phyloP scores from a whole-genome alignment of 2,329 filamentous ascomycete species.

The Phaeosphaeria sp. region DNA sequence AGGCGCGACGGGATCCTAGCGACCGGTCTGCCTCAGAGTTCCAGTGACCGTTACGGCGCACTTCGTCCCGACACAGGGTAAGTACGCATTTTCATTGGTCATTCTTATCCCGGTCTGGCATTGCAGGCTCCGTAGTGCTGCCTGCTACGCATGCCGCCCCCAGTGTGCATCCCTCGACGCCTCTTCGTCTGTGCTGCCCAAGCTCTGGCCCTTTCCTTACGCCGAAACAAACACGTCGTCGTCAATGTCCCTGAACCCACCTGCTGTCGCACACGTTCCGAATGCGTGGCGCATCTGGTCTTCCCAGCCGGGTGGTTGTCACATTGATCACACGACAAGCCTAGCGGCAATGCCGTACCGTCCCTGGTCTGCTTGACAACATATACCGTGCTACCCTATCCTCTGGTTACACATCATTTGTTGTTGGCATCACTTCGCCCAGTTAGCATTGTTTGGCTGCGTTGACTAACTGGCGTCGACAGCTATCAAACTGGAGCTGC shows the following conservation, averaged over 20 bases:
- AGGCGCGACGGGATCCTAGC: conserved; percentile 59
- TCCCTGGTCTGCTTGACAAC: conserved; percentile 46
- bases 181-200: conserved; percentile 46
- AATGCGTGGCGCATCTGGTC: conserved; percentile 46
- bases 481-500: conserved; percentile 60
- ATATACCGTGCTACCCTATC: conserved; percentile 49
- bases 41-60: conserved; percentile 59
- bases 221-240: conserved; percentile 52
- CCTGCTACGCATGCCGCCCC: conserved; percentile 42
- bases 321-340: conserved; percentile 55
- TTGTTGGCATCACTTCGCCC: conserved; percentile 41
- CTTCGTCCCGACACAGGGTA: conserved; percentile 63
- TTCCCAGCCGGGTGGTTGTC: conserved; percentile 49
- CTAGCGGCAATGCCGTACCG: conserved; percentile 47
- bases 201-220: conserved; percentile 43
- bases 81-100: conserved; percentile 55
- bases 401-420: conserved; percentile 48
- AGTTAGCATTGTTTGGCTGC: conserved; percentile 37
- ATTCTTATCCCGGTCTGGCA: conserved; percentile 39
- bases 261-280: conserved; percentile 47
- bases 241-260: conserved; percentile 43
- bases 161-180: conserved; percentile 45
- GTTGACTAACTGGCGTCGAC: conserved; percentile 45
- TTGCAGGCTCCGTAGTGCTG: conserved; percentile 45
- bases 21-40: conserved; percentile 54